phyloP scores from a whole-genome alignment of 78 protist genomes.

The Speleostelium caveatum region DNA sequence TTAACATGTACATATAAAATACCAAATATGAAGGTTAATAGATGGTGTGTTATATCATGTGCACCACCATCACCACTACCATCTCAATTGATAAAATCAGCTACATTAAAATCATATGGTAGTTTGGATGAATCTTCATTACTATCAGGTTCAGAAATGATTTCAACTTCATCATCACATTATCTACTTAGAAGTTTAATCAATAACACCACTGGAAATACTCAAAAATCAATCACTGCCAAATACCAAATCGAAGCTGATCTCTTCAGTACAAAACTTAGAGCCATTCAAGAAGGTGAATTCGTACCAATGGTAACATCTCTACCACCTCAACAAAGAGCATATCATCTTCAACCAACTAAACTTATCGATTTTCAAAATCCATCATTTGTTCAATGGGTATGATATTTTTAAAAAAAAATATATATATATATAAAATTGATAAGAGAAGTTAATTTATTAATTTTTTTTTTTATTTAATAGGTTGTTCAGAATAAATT shows the following conservation, averaged over 20 bases:
- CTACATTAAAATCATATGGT: constrained; percentile 2
- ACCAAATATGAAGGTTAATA: constrained; percentile 42
- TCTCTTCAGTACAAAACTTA: constrained; percentile 16
- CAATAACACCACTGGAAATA: background rate
- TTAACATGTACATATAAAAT: constrained; percentile 12
- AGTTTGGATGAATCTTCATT: background rate
- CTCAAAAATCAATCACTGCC: constrained; percentile 7
- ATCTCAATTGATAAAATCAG: constrained; percentile 33
- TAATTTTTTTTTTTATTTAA: background rate
- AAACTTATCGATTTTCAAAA: constrained; percentile 14
- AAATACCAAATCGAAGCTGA: constrained; percentile 65
- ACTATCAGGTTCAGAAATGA: background rate
- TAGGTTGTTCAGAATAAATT: constrained; percentile 32
- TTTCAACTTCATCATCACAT: constrained; percentile 3
- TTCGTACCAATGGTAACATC: constrained; percentile 10
- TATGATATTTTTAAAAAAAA: too few relatives aligned
- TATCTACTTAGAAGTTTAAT: constrained; percentile 20
- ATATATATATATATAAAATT: too few relatives aligned
- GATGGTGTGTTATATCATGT: constrained; percentile 27
- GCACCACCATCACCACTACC: constrained; percentile 77
- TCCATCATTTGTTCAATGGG: constrained; percentile 44
- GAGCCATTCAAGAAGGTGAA: background rate
- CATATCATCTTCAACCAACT: constrained; percentile 28
- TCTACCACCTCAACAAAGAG: constrained; percentile 13
- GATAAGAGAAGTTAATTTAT: too few relatives aligned